A percentile compares a stretch with the other conserved stretches of the same genome.
Evolutionary conservation across 257 asterid genomes (phyloP).

Genomic region (Parsonsia alboflavescens): DNA sequence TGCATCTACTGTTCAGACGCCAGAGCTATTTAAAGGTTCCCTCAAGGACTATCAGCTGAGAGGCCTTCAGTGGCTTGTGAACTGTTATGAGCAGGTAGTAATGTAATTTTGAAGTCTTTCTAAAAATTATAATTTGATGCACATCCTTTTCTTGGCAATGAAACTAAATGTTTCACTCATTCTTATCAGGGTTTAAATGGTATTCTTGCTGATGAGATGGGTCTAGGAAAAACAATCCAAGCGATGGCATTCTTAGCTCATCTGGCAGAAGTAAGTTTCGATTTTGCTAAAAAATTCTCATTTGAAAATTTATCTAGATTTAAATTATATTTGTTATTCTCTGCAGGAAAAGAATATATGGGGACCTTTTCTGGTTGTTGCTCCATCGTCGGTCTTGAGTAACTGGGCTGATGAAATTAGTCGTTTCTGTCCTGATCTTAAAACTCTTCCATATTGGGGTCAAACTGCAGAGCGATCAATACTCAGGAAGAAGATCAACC

Average conservation of each 20-base stretch:
- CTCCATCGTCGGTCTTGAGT: slow-evolving; percentile 93
- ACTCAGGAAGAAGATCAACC: slow-evolving; percentile 91
- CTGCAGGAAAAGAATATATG: slow-evolving; percentile 88
- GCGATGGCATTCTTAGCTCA: slow-evolving; percentile 99
- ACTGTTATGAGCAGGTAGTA: slow-evolving; percentile 94
- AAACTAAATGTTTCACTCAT: slow-evolving; percentile 18
- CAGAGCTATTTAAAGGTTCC: slow-evolving; percentile 82
- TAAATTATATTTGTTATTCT: slow-evolving; percentile 17
- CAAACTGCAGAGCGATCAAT: slow-evolving; percentile 76
- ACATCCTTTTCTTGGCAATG: slow-evolving; percentile 8
- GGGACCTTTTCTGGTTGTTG: slow-evolving; percentile 99
- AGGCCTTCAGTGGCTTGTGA: slow-evolving; percentile 99
- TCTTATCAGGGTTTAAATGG: slow-evolving; percentile 81
- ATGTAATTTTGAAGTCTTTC: slow-evolving; percentile 9
- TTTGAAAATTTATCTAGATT: slow-evolving; percentile 18
- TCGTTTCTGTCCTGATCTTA: slow-evolving; percentile 96
- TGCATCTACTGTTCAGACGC: slow-evolving; percentile 83
- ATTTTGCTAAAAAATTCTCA: slow-evolving; percentile 5
- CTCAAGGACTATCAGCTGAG: slow-evolving; percentile 91
- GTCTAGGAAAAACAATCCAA: slow-evolving; percentile 95
- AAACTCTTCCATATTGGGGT: slow-evolving; percentile 98
- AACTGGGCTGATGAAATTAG: slow-evolving; percentile 99
- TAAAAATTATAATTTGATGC: background rate
- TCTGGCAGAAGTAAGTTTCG: slow-evolving; percentile 80
- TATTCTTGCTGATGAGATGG: slow-evolving; percentile 99